Evolutionary conservation across 495 filamentous ascomycete genomes (phyloP), one percentile per base, ranked within the genome.

Genomic region (Neurospora sp.): DNA sequence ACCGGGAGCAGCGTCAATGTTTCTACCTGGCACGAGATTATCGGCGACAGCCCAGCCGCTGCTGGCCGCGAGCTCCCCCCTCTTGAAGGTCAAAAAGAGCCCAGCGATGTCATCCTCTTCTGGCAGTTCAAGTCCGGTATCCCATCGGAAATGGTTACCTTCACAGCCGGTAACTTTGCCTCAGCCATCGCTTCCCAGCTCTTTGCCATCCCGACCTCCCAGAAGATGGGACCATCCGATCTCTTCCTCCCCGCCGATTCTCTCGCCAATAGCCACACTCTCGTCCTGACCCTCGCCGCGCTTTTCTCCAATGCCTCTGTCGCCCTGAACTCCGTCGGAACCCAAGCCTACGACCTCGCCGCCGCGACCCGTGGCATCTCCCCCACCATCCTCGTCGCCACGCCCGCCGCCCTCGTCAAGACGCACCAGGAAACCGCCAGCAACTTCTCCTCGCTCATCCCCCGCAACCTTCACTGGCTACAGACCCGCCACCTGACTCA

Each of bases 201-300:
- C 48, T 88, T 90, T 66, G 86, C 90, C 5, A 81, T 98, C 72
- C 94, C 94, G 39, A 87, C 88, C 13, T 82, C 82, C 37, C 91
- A 97, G 78, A 90, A 92, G 43, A 85, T 97, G 73, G 87, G 81
- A 13, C 84, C 90, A 5, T 85, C 88, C 3, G 96, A 99, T 77
- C 83, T 97, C 36, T 93, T 99, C 79, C 87, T 98, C n/a, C 91
- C 95, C 0, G 93, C 93, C 45, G 93, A 95, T 74, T 90, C 92
- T 3, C 89, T 98, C 31, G 91, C 91, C 3, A 86, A 90, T 66
- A 89, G 90, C 0, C 96, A 97, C 81, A 87, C 93, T 2, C 88
- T 98, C 19, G 88, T 90, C 69, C 87, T 94, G 70, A 93, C 94
- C 19, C 86, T 98, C 73, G 90, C 90, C 31, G 94, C 95, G 0